A percentile compares a stretch with the other conserved stretches of the same genome.
Evolutionary conservation across 1,284 basidiomycete genomes (phyloP).

Genomic region (Naganishia cerealis): DNA sequence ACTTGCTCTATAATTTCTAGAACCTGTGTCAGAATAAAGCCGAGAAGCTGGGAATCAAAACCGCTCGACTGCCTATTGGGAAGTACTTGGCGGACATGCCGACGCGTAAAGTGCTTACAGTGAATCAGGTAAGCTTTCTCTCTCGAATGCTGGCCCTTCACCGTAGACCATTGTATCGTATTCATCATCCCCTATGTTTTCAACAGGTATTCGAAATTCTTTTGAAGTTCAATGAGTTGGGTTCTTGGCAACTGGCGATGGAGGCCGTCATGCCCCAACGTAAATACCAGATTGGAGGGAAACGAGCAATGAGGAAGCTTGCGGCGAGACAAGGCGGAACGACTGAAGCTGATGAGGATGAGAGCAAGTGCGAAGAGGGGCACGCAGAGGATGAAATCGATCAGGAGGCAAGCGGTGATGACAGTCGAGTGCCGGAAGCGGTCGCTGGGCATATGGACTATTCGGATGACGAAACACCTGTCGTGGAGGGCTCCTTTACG

Average conservation of each 20-base stretch:
- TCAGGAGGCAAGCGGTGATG: slow-evolving; percentile 18
- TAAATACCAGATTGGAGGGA: slow-evolving; percentile 65
- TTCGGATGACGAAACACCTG: slow-evolving; percentile 33
- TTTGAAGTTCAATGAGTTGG: slow-evolving; percentile 78
- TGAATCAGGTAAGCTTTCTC: slow-evolving; percentile 73
- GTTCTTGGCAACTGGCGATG: slow-evolving; percentile 79
- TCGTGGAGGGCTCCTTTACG: slow-evolving; percentile 20
- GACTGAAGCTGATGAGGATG: slow-evolving; percentile 23
- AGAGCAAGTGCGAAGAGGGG: slow-evolving; percentile 25
- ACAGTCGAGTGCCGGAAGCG: slow-evolving; percentile 28
- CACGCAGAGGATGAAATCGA: slow-evolving; percentile 34
- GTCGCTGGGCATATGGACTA: slow-evolving; percentile 34
- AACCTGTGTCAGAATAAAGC: slow-evolving; percentile 89
- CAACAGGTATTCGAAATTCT: slow-evolving; percentile 81
- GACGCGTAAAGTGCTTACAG: slow-evolving; percentile 92
- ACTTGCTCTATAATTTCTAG: slow-evolving; percentile 55
- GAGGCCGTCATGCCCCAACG: slow-evolving; percentile 82
- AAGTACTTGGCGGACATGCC: slow-evolving; percentile 76
- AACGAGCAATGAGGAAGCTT: slow-evolving; percentile 29
- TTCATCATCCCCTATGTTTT: not conserved
- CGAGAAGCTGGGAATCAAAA: slow-evolving; percentile 67
- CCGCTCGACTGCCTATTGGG: slow-evolving; percentile 89
- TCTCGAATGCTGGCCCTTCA: slow-evolving; percentile 1
- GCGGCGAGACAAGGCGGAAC: slow-evolving; percentile 28
- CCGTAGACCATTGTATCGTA: not conserved